These are phyloP conservation scores for Pholiota conissans DNA, from an alignment of 768 basidiomycete genomes.

Conservation along the genomic window DNA sequence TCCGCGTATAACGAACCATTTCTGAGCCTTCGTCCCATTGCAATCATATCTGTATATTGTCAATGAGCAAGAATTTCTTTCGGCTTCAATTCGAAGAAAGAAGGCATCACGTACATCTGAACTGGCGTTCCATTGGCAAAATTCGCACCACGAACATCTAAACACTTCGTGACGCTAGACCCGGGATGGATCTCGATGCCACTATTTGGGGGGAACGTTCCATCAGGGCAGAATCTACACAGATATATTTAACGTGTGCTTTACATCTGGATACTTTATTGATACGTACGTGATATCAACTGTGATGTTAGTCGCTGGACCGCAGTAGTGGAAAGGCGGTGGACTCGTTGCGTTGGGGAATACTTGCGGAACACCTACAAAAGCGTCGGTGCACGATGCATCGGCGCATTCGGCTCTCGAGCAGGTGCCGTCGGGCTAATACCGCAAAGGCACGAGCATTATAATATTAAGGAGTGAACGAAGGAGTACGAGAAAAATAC, in stretches of 20 bases:
- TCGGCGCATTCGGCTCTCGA: background rate
- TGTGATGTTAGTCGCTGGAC: background rate
- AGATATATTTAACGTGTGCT: too few species aligned
- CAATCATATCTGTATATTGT: constrained; percentile 6
- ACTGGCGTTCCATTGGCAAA: background rate
- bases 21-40: constrained; percentile 6
- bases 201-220: background rate
- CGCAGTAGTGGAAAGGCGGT: background rate
- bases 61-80: too few species aligned
- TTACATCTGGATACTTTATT: too few species aligned
- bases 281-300: background rate
- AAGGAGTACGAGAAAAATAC: background rate
- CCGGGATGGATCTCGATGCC: background rate
- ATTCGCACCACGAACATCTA: background rate
- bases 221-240: background rate
- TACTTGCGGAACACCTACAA: background rate
- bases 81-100: background rate
- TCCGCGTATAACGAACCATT: background rate
- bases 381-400: background rate
- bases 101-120: background rate
- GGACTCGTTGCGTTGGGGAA: background rate
- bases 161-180: background rate
- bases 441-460: too few species aligned
- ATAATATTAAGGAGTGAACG: background rate
- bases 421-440: background rate